These are phyloP conservation scores for Botrytis cinerea DNA, from an alignment of 2,329 filamentous ascomycete species.

Conservation along the genomic window DNA sequence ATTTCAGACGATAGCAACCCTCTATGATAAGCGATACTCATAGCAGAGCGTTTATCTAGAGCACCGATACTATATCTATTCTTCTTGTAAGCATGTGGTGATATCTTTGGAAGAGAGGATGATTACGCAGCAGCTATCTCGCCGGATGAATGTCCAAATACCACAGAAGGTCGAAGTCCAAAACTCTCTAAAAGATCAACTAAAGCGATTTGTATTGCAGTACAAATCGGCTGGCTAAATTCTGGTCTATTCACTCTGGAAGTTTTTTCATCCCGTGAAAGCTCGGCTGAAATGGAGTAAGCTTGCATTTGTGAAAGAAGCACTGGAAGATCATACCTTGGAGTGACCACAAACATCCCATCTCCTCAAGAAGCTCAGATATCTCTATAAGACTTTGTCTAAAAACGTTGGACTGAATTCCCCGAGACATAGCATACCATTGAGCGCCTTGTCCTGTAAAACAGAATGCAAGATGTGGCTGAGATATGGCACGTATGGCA, in stretches of 20 bases:
- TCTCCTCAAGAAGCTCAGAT: not conserved
- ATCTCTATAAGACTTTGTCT: not conserved
- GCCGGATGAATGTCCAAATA: constrained; percentile 50
- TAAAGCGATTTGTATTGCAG: constrained; percentile 50
- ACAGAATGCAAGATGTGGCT: not conserved
- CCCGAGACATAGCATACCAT: constrained; percentile 28
- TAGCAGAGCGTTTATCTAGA: constrained; percentile 30
- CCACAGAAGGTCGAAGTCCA: constrained; percentile 43
- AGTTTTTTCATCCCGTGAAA: not conserved
- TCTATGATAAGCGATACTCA: constrained; percentile 18
- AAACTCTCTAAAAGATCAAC: constrained; percentile 47
- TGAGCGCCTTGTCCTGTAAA: constrained; percentile 29
- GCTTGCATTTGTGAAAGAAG: not conserved
- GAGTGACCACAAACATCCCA: constrained; percentile 18
- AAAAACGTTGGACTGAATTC: constrained; percentile 22
- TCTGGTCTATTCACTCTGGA: constrained; percentile 33
- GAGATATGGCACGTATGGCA: not conserved
- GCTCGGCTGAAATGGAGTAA: constrained; percentile 1
- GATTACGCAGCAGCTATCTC: constrained; percentile 44
- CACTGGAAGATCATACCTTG: not conserved
- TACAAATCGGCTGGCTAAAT: constrained; percentile 46
- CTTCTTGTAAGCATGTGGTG: not conserved
- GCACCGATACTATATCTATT: constrained; percentile 35
- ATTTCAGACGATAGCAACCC: not conserved
- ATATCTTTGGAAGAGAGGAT: not conserved